Conservation (phyloP, 192 early-diverging fungal species). For the Linnemannia zychae region DNA sequence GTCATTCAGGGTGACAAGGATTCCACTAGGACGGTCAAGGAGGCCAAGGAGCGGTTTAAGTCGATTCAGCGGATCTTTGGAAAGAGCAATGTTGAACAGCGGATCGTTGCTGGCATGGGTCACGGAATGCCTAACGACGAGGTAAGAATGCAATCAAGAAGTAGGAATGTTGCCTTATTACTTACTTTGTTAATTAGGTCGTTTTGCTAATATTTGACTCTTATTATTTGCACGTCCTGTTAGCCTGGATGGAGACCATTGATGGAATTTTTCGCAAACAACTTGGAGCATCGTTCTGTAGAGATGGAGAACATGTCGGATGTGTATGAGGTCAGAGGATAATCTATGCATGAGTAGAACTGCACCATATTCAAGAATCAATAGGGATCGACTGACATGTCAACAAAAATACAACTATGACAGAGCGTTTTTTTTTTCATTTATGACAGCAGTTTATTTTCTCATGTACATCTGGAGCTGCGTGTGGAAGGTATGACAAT, state of each 20-base stretch:
- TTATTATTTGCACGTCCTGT: no score
- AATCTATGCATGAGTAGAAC: neutral
- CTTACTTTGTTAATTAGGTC: neutral
- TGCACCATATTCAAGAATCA: no score
- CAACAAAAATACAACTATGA: no score
- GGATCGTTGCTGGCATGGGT: conserved; percentile 69
- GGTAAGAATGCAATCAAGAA: conserved; percentile 37
- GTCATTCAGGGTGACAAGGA: conserved; percentile 75
- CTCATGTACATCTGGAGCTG: no score
- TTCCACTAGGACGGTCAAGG: conserved; percentile 49
- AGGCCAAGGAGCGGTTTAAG: conserved; percentile 55
- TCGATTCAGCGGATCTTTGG: conserved; percentile 52
- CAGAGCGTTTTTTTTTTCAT: no score
- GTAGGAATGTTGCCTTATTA: neutral
- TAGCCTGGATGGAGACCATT: conserved; percentile 72
- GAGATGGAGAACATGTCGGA: conserved; percentile 75
- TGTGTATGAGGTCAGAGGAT: conserved; percentile 70
- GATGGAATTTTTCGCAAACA: conserved; percentile 72
- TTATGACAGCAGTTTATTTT: no score
- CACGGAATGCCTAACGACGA: conserved; percentile 72
- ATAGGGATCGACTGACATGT: no score
- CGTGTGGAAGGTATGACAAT: no score
- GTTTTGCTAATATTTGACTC: neutral
- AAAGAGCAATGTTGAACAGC: conserved; percentile 42
- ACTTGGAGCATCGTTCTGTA: conserved; percentile 65